Evolutionary conservation across 163 green algal genomes (phyloP), one percentile per base, ranked within the genome.

Genomic region (Volvox carteri): DNA sequence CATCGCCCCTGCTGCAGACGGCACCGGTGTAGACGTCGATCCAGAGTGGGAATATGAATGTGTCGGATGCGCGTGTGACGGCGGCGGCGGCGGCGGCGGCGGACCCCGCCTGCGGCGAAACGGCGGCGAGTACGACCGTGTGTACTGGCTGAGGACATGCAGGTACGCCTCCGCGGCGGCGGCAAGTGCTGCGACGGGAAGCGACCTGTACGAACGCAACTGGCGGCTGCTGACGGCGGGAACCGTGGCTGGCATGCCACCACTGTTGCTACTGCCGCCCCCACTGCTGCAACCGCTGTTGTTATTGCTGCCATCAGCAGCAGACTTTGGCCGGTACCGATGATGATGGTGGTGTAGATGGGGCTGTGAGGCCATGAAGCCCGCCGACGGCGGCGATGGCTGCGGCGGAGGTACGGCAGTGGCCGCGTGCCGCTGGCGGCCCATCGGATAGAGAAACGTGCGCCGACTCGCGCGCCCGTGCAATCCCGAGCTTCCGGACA

Each of bases 91-190:
- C 11, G 68, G 37, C 68, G 68, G 68, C 11, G 73, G 44, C 19
- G 70, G n/a, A 46, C 46, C 65, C 21, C 70, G 70, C 33, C 33
- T 33, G 67, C 37, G 67, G 28, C 67, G 35, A 35, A 2, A 12
- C n/a, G 62, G 23, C 62, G 4, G 3, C 14, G 62, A 74, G 12
- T 44, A 76, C 30, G 67, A 46, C 67, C 21, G 7, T 72, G 60
- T 39, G 14, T 72, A 37, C 19, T 37, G 67, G 37, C 33, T 23
- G 4, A 84, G 75, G 4, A 48, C 75, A 9, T 35, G 30, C 9
- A 85, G 33, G 77, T 85, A 85, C 33, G 77, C 77, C 35, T 85
- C 77, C 19, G 77, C 77, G 1, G 77, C 77, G 52, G 77, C 77
- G 6, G 77, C 77, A 19, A 85, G 77, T n/a, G 25, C 77, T 33